Conservation (phyloP, 73 alveolate genomes). For the Paramecium pentaurelia region DNA sequence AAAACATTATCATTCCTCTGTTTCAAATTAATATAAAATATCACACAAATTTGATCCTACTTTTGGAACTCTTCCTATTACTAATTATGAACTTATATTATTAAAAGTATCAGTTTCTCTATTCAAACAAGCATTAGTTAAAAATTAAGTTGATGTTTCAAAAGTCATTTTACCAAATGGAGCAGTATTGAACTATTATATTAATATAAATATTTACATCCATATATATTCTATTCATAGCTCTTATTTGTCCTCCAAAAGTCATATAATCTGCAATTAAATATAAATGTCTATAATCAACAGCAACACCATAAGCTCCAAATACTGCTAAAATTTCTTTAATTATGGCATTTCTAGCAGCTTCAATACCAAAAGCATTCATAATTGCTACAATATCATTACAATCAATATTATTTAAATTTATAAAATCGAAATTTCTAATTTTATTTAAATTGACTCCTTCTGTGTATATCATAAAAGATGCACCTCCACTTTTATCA, state of each 20-base stretch:
- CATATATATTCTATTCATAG: constrained; percentile 65
- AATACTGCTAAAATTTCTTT: constrained; percentile 93
- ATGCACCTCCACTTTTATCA: constrained; percentile 68
- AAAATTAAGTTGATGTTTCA: constrained; percentile 70
- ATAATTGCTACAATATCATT: constrained; percentile 90
- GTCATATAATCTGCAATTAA: constrained; percentile 97
- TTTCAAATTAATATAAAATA: constrained; percentile 29
- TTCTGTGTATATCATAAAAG: constrained; percentile 72
- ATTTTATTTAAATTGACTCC: constrained; percentile 94
- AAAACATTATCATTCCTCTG: neutral
- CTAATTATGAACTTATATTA: constrained; percentile 71
- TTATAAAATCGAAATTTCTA: constrained; percentile 77
- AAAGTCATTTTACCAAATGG: constrained; percentile 82
- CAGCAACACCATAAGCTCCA: constrained; percentile 94
- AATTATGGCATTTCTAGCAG: constrained; percentile 91
- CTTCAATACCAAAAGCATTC: constrained; percentile 96
- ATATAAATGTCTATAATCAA: constrained; percentile 94
- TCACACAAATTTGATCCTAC: constrained; percentile 82
- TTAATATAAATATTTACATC: neutral
- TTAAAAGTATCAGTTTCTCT: constrained; percentile 71
- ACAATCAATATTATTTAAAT: constrained; percentile 86
- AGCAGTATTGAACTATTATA: constrained; percentile 47
- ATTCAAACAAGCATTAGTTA: constrained; percentile 64
- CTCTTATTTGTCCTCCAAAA: constrained; percentile 92
- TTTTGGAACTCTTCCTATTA: constrained; percentile 78